Evolutionary conservation across 139 green algal species (phyloP), one percentile per base, ranked within the genome.

Genomic region (Closterium sp.): DNA sequence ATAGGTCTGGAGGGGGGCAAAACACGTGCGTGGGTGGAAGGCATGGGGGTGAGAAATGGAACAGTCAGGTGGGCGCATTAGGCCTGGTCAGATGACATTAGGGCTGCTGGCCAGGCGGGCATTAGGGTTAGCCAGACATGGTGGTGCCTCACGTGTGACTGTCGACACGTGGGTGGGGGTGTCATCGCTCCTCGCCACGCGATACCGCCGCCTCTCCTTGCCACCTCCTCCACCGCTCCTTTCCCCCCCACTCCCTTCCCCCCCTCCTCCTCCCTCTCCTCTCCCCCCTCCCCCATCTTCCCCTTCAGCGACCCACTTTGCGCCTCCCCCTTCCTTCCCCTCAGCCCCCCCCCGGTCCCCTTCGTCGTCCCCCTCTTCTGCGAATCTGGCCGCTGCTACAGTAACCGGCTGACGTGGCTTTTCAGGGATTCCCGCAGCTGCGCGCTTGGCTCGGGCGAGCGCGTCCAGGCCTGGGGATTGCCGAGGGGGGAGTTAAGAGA

Each of bases 381-480:
- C 55, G 84, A 35, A 30, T 32, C 66, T 32, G 0, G 38, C 84
- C 84, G n/a, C 84, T 92, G 35, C 83, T 91, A 30, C 89, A 90
- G 89, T 84, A 36, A 33, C 36, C 31, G n/a, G 31, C 81, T 35
- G 34, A 12, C 84, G 84, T 16, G 33, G 33, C 5, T 30, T 76
- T 9, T 33, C 86, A 76, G 34, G 34, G 35, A 91, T 91, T 81
- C 66, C 86, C 34, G 33, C 87, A 7, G 34, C 86, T 43, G 33
- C 87, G 25, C 90, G 90, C 86, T 93, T 93, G 21, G 90, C 90
- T 34, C 86, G 25, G 21, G 90, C 90, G 34, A 93, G 81, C 36
- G 87, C 90, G 83, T 93, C 90, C n/a, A 93, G 34, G 8, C 90
- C 90, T 93, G 90, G 55, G 55, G 55, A 76, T 76, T 25, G 34